phyloP scores from a whole-genome alignment of 2,329 filamentous ascomycete species.

The Boeremia lycopersici region DNA sequence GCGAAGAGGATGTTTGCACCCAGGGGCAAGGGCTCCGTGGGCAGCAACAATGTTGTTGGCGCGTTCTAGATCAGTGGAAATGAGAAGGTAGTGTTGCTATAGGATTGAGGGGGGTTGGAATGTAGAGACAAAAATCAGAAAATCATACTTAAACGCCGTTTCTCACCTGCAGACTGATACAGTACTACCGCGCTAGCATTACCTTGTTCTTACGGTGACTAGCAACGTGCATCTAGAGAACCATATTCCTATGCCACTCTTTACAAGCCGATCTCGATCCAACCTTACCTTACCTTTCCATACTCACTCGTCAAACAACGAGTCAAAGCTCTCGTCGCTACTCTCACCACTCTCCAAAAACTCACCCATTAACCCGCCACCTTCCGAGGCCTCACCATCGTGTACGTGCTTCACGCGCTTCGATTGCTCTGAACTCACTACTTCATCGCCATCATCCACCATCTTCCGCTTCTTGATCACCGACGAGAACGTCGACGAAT shows the following conservation, averaged over 20 bases:
- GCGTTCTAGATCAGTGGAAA: background rate
- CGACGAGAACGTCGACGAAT: background rate
- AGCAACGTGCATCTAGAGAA: too few relatives aligned
- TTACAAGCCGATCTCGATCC: too few relatives aligned
- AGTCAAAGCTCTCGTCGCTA: background rate
- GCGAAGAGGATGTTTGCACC: slow-evolving; percentile 6
- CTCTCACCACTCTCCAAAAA: background rate
- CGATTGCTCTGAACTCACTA: background rate
- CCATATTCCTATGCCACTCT: too few relatives aligned
- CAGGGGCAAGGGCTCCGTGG: background rate
- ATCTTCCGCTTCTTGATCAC: slow-evolving; percentile 2
- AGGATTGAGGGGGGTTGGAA: background rate
- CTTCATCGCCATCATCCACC: background rate
- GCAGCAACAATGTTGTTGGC: background rate
- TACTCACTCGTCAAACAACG: background rate
- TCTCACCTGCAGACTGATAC: too few relatives aligned
- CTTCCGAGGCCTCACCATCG: background rate
- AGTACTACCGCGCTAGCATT: background rate
- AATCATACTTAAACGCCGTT: background rate
- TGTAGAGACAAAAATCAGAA: background rate
- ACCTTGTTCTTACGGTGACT: too few relatives aligned
- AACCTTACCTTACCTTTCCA: background rate
- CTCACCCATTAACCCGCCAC: background rate
- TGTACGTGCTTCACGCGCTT: background rate
- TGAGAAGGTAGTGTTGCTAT: background rate